Evolutionary conservation across 352 stramenopile genomes (phyloP).

Genomic region (Pythium aquatile): DNA sequence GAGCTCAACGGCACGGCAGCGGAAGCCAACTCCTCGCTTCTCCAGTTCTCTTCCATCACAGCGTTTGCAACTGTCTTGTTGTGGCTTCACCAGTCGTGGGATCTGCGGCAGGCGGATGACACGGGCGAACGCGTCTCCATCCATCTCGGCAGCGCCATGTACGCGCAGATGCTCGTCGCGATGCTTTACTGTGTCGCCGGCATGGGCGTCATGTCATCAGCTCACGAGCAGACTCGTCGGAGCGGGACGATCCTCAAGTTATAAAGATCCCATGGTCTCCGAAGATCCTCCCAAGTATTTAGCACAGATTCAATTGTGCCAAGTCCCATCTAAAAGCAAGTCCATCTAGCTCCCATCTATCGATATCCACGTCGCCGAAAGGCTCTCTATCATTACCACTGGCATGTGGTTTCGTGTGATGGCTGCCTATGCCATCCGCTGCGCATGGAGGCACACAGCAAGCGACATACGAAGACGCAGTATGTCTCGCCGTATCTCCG

Average conservation of each 20-base stretch:
- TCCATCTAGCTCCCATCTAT: too few relatives aligned
- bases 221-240: slow-evolving; percentile 9
- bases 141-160: slow-evolving; percentile 19
- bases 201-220: slow-evolving; percentile 18
- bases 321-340: too few relatives aligned
- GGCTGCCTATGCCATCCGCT: neutral
- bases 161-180: slow-evolving; percentile 21
- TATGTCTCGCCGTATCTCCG: neutral
- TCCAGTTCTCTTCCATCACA: slow-evolving; percentile 15
- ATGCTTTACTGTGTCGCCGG: slow-evolving; percentile 16
- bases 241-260: slow-evolving; percentile 15
- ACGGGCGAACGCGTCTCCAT: slow-evolving; percentile 20
- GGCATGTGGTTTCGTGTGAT: neutral
- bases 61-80: slow-evolving; percentile 14
- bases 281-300: neutral
- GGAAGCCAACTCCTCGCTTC: slow-evolving; percentile 15
- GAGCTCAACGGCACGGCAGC: neutral
- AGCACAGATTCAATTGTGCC: neutral
- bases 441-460: neutral
- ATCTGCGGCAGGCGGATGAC: slow-evolving; percentile 18
- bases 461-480: neutral
- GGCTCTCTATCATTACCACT: too few relatives aligned
- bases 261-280: neutral
- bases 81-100: slow-evolving; percentile 26
- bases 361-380: too few relatives aligned